Base-by-base conservation (phyloP, 2,329 filamentous ascomycete species). In the Endothia cerciana region DNA sequence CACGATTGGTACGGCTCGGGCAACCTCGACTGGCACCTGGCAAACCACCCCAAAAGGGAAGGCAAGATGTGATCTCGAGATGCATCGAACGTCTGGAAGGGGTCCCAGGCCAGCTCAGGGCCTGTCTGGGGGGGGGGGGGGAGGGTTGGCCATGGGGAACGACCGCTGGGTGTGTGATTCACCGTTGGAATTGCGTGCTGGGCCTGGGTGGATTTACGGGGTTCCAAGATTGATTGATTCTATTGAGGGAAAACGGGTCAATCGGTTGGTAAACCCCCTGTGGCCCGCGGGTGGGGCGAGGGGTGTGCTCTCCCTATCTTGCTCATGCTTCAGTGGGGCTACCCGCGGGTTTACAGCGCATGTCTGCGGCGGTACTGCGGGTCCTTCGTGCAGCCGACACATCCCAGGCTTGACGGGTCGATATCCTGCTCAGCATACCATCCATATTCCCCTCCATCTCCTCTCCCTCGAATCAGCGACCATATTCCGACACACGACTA, bases 151-250 rank as follows among this genome's bases (percentile, higher is more conserved):
- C n/a, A n/a, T n/a, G n/a, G n/a, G 45, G n/a, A 49, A 11, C n/a
- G 45, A 49, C 45, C 45, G 22, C n/a, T 49, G 45, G n/a, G 19
- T 25, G 45, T 40, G 59, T 36, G 47, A 61, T 61, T 17, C 45
- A 38, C 11, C 10, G 22, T 40, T 10, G 25, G 33, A 30, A 61
- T 61, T 51, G 59, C 59, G 59, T 61, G 59, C 59, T 61, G 59
- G 13, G 8, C n/a, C n/a, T 55, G 51, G 28, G 51, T 55, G 28
- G 28, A 22, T 36, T n/a, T n/a, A 33, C 51, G 51, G 51, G 51
- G 30, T 36, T 55, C 30, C 8, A 36, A 53, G n/a, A 36, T 10
- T 36, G 30, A 28, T 2, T 28, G 30, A 33, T 36, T n/a, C n/a
- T n/a, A n/a, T n/a, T n/a, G 19, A 15, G 19, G 28, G 22, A 15